Evolutionary conservation across 1,139 yeast genomes (phyloP).

Genomic region (Scheffersomyces parashehatae): DNA sequence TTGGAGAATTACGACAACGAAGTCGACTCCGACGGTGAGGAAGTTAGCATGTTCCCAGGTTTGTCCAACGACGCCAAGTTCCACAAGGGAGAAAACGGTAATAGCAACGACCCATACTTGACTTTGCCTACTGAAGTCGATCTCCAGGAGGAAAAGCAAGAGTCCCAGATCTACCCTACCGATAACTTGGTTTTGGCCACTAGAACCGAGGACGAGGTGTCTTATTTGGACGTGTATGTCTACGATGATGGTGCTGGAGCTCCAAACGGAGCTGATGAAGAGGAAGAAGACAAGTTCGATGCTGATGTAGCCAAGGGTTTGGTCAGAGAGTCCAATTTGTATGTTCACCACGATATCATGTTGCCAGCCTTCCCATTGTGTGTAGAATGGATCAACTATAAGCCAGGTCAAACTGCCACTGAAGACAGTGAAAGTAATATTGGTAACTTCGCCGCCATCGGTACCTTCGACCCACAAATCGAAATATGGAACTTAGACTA

Average conservation of each 20-base stretch:
- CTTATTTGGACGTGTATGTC: conserved; percentile 88
- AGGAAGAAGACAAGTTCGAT: conserved; percentile 61
- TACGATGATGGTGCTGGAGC: conserved; percentile 94
- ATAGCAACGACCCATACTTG: conserved; percentile 63
- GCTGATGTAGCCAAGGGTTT: conserved; percentile 69
- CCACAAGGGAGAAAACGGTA: conserved; percentile 57
- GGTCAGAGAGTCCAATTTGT: conserved; percentile 71
- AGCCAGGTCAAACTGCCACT: conserved; percentile 47
- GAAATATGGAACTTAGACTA: conserved; percentile 96
- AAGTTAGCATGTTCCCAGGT: conserved; percentile 71
- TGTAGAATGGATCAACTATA: conserved; percentile 90
- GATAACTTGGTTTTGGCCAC: conserved; percentile 90
- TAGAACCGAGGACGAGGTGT: conserved; percentile 93
- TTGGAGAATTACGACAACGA: conserved; percentile 83
- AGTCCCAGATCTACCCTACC: conserved; percentile 82
- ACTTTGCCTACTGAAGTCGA: conserved; percentile 72
- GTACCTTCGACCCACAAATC: conserved; percentile 96
- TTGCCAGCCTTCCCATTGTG: conserved; percentile 96
- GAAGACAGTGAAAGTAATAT: conserved; percentile 42
- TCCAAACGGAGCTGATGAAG: conserved; percentile 58
- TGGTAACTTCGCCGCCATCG: conserved; percentile 93
- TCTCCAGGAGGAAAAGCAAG: conserved; percentile 69
- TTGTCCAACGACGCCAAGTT: conserved; percentile 54
- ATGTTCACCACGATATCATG: conserved; percentile 96
- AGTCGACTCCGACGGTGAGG: conserved; percentile 48